These are phyloP conservation scores for Pneumocystis sp. DNA, from an alignment of 1,139 yeast genomes.

Conservation along the genomic window DNA sequence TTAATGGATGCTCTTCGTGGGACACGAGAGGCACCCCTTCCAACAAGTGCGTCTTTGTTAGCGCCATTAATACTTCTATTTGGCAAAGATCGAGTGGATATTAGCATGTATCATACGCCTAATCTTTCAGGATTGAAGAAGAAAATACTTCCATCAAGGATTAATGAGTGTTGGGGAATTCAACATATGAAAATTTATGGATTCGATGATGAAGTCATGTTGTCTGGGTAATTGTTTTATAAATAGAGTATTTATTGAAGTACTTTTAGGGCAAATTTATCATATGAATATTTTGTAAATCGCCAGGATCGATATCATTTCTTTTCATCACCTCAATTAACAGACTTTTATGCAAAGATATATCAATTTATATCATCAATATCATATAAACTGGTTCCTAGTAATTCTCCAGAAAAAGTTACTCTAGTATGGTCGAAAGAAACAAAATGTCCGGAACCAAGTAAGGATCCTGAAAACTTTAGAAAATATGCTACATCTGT, in stretches of 20 bases:
- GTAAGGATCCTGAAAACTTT: constrained; percentile 41
- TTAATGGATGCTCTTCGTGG: constrained; percentile 83
- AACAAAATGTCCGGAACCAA: constrained; percentile 49
- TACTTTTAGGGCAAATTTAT: constrained; percentile 49
- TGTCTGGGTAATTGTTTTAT: constrained; percentile 42
- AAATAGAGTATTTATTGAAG: background rate
- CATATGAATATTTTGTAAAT: constrained; percentile 84
- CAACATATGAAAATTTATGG: constrained; percentile 98
- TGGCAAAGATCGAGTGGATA: constrained; percentile 56
- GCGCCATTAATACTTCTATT: constrained; percentile 51
- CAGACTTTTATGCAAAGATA: constrained; percentile 58
- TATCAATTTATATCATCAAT: constrained; percentile 53
- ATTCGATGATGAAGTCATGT: constrained; percentile 72
- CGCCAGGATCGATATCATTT: constrained; percentile 86
- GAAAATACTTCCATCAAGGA: constrained; percentile 56
- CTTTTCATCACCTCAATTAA: constrained; percentile 41
- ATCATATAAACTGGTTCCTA: constrained; percentile 47
- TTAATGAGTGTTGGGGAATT: constrained; percentile 81
- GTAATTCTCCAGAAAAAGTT: background rate
- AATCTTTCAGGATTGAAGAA: constrained; percentile 56
- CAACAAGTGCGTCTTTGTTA: constrained; percentile 62
- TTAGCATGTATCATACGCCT: constrained; percentile 84
- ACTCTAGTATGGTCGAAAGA: background rate
- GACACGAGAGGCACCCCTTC: constrained; percentile 75
- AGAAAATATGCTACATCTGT: constrained; percentile 41